Base-by-base conservation (phyloP, 495 filamentous ascomycete species). In the Penicillium dipodomyicola region DNA sequence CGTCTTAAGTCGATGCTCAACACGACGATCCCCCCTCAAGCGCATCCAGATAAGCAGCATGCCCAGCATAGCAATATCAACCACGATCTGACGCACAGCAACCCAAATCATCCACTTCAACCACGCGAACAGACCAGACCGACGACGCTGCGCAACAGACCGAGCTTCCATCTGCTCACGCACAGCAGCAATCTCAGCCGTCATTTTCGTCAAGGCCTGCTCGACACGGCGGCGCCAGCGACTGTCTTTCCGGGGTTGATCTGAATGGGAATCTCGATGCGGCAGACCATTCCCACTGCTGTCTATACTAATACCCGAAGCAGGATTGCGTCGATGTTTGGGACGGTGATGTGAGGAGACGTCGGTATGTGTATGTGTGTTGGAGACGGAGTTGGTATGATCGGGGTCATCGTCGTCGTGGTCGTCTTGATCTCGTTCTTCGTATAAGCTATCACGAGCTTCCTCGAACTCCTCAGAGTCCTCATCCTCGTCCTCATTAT, bases 141-240 rank as follows among this genome's bases (percentile, higher is more conserved):
- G 78, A 51, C 80, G 72, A 14, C 72, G 65, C 42, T 68, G 59
- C 43, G 70, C 67, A 20, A 73, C 40, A 15, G 69, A 61, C 32
- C 74, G 76, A 3, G 83, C 80, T 52, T 95, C 89, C 60, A 97
- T 87, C 67, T 96, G 90, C 71, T 98, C 94, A 22, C 94, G 81
- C 60, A 96, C 76, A n/a, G 94, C 94, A 4, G 94, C 90, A 17
- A 97, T 84, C 72, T 98, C 94, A 14, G 92, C 87, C 40, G 92
- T 94, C 77, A 98, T 86, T 63, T 89, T 89, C 41, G 92, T 87
- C 53, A 97, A 82, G 29, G 91, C 90, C 42, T 87, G 82, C 73
- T 97, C 93, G 60, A 97, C 89, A 56, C 88, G 80, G 58, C 83
- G 85, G 22, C 87, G 85, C 90, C 93, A 96, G 63, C 82, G 83